Evolutionary conservation across 2,329 filamentous ascomycete genomes (phyloP), one percentile per base, ranked within the genome.

Genomic region (Epicoccum sorghinum): DNA sequence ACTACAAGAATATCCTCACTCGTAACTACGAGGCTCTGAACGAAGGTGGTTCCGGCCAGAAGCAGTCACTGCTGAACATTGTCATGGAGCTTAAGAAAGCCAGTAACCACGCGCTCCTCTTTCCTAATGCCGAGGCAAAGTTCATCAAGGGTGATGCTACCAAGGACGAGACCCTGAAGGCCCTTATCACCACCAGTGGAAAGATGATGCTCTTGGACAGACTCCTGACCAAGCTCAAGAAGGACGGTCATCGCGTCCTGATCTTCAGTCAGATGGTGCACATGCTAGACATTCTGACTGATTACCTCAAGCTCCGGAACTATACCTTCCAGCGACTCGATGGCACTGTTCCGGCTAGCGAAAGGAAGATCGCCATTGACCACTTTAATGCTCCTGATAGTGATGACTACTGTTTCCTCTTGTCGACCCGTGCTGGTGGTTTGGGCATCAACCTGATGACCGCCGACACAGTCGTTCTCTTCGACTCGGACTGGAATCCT

Each of bases 11-110:
- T 70, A 98, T 99, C 55, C 82, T 99, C 23, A 98, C 95, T 0
- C 88, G 93, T 68, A 99, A 99, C 72, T 99, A 99, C 68, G 87
- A 92, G 27, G 95, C 93, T 3, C 82, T 99, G 29, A 96, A 96
- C 66, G 90, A 96, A 69, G 93, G 92, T 40, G 88, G 89, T 39
- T 91, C 86, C 57, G 95, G 93, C 5, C 91, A 96, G 74, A 98
- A 96, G 76, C 93, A 96, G 63, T 98, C 93, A 0, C 79, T 99
- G 12, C 80, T 99, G 60, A 99, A 99, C 76, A 95, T 99, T 73
- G 97, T 99, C 86, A 99, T 99, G 95, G 95, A 99, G 75, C 77
- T 99, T 68, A 99, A 99, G 80, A 99, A 99, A 77, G 92, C 95
- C 72, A 98, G 93, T 78, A 99, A 99, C 69, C 95, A 99, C 71